Evolutionary conservation across 345 rosid genomes (phyloP), one percentile per base, ranked within the genome.

Genomic region (Heritiera fomes): DNA sequence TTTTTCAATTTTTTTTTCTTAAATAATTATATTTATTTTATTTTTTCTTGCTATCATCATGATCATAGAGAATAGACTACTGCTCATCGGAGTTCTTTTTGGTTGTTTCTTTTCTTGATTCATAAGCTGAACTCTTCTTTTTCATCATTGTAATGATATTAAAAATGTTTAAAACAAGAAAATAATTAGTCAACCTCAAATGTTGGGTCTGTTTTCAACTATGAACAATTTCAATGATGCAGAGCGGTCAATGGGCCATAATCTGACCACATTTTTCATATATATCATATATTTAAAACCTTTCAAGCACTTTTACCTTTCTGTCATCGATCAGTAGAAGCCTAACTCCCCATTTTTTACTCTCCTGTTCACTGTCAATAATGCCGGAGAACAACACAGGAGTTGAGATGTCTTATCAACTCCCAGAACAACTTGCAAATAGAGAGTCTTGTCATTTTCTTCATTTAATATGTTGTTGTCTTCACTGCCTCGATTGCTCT

Each of bases 351-450:
- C 80, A 73, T 81, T 77, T 82, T 77, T 79, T 73, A 76, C 82
- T 46, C 46, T 10, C 66, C 77, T 56, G 76, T 41, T 46, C 75
- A 82, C 79, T 81, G 64, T 67, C 71, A 58, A 63, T 73, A 75
- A 73, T 75, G 77, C 84, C 76, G 66, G 41, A 75, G 62, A 80
- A 80, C 82, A 83, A 69, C 61, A 76, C 41, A 63, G 62, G 79
- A 50, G 85, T 83, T 83, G 84, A 80, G 86, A 82, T 77, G 87
- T 87, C 90, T 79, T 81, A 49, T 89, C 89, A 71, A 61, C 60
- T 74, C 82, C 55, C 8, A 70, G 61, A 45, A 60, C 78, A 81
- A 85, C 77, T 62, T 71, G 80, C 80, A 85, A 60, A 66, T 77
- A 56, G 68, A 32, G n/a, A 73, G 87, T 66, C 68, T 79, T 74